These are phyloP conservation scores for Aulographum hederae DNA, from an alignment of 2,329 filamentous ascomycete genomes.

Conservation along the genomic window DNA sequence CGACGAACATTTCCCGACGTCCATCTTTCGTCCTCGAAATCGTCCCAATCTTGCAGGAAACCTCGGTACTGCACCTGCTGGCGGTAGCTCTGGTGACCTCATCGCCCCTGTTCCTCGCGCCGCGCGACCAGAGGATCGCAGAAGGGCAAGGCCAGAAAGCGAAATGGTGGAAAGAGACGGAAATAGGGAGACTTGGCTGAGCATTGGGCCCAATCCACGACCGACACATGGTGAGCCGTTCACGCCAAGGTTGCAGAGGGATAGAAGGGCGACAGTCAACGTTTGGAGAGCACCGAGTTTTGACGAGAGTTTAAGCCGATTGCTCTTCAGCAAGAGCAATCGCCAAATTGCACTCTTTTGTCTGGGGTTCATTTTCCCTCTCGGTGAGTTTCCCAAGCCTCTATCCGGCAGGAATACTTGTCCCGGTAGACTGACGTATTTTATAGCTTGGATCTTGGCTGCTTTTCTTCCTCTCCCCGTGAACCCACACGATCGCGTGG, in stretches of 20 bases:
- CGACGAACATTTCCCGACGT: neutral
- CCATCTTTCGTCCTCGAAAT: constrained; percentile 1
- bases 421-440: no score
- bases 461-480: constrained; percentile 23
- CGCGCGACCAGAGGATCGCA: neutral
- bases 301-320: no score
- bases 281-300: no score
- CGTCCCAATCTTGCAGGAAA: neutral
- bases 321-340: neutral
- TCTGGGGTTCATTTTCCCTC: constrained; percentile 53
- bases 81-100: no score
- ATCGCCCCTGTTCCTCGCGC: neutral
- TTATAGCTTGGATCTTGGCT: constrained; percentile 68
- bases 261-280: no score
- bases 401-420: constrained; percentile 1
- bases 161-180: no score
- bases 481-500: neutral
- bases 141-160: neutral
- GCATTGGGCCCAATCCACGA: no score
- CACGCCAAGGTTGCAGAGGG: no score
- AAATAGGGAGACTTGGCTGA: no score
- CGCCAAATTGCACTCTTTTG: constrained; percentile 59
- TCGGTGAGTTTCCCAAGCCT: constrained; percentile 26
- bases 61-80: neutral
- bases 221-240: no score